Base-by-base conservation (phyloP, 129 eudicot species). In the Smallanthus sonchifolius region DNA sequence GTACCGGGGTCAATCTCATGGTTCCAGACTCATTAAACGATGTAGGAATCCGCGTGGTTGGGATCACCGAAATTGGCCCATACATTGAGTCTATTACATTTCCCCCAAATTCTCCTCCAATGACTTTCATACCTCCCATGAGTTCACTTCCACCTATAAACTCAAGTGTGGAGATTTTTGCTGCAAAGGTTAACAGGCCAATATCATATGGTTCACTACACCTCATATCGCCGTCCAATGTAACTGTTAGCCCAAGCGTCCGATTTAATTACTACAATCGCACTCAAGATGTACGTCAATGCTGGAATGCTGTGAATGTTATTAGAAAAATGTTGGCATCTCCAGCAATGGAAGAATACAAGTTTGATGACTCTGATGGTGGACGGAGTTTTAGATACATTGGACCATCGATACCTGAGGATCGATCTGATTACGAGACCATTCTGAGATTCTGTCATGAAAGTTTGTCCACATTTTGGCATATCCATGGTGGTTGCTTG, bases 401-500 rank as follows among this genome's bases (percentile, higher is more conserved):
- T 2, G 80, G 80, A 34, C 66, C 45, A 1, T 16, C 74, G 16
- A 63, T 75, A 62, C 77, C 81, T 11, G 48, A 67, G 0, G 66
- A 75, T 39, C 28, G 40, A 28, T 36, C 76, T 0, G 62, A 66
- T 38, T 28, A 39, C n/a, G 73, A 60, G 20, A 15, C 79, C 9
- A 5, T 70, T 13, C 68, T 16, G 45, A 36, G 32, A 4, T 80
- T 52, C 45, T 84, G 82, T 68, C 69, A 74, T 20, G 49, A 76
- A 28, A 42, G 78, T 7, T 56, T 76, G 69, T 62, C 67, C 4
- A 80, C 87, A 16, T 70, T 76, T 65, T 84, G 77, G 73, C 84
- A 84, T 76, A 55, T 71, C 37, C 87, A 80, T 72, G 87, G 87
- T 2, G 84, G 84, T 13, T 84, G 87, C 15, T 45, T 65, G 44